These are phyloP conservation scores for Sabuloglossum arenarium DNA, from an alignment of 495 filamentous ascomycete genomes.

Conservation along the genomic window DNA sequence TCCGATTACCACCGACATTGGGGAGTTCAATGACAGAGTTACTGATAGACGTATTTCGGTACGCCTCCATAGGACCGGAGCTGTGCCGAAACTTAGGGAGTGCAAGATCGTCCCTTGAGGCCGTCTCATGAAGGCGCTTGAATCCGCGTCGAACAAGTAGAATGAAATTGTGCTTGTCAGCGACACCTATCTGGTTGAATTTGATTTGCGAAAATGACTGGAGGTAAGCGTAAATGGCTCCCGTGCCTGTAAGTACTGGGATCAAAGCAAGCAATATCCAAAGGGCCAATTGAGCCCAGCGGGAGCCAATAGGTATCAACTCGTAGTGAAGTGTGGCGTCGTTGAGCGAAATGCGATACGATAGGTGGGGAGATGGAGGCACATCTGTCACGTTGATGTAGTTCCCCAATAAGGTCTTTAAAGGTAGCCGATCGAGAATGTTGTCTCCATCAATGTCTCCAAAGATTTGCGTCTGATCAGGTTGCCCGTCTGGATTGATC, in stretches of 20 bases:
- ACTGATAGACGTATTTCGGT: too few species aligned
- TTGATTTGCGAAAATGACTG: conserved; percentile 19
- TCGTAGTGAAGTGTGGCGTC: conserved; percentile 13
- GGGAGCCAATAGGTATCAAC: conserved; percentile 13
- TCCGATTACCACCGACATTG: too few species aligned
- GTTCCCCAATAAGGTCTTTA: conserved; percentile 10
- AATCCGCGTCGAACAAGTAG: too few species aligned
- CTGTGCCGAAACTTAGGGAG: too few species aligned
- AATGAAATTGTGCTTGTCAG: too few species aligned
- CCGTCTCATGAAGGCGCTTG: too few species aligned
- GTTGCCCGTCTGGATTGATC: conserved; percentile 17
- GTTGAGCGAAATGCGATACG: conserved; percentile 13
- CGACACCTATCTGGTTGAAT: conserved; percentile 19
- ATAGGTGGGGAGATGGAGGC: conserved; percentile 14
- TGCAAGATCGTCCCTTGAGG: too few species aligned
- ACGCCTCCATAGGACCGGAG: too few species aligned
- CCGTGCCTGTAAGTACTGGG: conserved; percentile 10
- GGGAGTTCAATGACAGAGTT: too few species aligned
- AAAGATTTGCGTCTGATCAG: conserved; percentile 15
- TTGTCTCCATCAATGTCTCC: conserved; percentile 19
- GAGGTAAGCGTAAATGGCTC: conserved; percentile 15
- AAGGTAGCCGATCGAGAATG: conserved; percentile 17
- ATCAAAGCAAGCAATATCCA: conserved; percentile 13
- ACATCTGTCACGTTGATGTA: conserved; percentile 16
- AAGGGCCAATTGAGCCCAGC: conserved; percentile 14